Conservation (phyloP, 148 eudicot species). For the Cornus kousa region DNA sequence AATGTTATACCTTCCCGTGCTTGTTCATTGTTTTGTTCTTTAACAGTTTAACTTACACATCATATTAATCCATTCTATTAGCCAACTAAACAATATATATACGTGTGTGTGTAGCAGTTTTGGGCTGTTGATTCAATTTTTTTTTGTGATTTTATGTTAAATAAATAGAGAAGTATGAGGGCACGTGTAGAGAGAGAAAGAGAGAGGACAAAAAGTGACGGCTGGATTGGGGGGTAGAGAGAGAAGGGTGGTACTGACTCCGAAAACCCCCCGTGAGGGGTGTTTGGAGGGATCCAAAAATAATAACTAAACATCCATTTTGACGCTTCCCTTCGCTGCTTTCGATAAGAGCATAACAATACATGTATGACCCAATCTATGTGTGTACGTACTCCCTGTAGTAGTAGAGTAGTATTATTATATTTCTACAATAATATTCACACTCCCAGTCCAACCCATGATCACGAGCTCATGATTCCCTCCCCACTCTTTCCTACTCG, state of each 20-base stretch:
- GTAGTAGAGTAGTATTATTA: too few relatives aligned
- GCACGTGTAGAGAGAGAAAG: conserved; percentile 58
- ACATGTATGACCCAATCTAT: neutral
- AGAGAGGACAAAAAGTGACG: conserved; percentile 40
- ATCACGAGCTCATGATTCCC: conserved; percentile 70
- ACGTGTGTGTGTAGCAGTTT: too few relatives aligned
- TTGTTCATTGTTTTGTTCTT: too few relatives aligned
- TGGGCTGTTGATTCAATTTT: too few relatives aligned
- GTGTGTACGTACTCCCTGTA: conserved; percentile 1
- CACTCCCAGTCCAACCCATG: conserved; percentile 34
- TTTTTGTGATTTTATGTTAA: too few relatives aligned
- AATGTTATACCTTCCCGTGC: too few relatives aligned
- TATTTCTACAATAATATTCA: neutral
- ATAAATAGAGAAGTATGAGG: neutral
- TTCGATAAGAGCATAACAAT: conserved; percentile 38
- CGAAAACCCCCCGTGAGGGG: conserved; percentile 81
- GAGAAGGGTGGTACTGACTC: conserved; percentile 19
- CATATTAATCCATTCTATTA: too few relatives aligned
- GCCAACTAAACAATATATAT: too few relatives aligned
- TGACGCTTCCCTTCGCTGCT: conserved; percentile 46
- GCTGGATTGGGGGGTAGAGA: conserved; percentile 22
- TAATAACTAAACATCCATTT: conserved; percentile 40
- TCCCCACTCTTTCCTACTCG: neutral
- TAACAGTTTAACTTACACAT: too few relatives aligned
- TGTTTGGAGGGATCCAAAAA: conserved; percentile 69